Evolutionary conservation across 768 basidiomycete species (phyloP).

Genomic region (Collybiopsis confluens): DNA sequence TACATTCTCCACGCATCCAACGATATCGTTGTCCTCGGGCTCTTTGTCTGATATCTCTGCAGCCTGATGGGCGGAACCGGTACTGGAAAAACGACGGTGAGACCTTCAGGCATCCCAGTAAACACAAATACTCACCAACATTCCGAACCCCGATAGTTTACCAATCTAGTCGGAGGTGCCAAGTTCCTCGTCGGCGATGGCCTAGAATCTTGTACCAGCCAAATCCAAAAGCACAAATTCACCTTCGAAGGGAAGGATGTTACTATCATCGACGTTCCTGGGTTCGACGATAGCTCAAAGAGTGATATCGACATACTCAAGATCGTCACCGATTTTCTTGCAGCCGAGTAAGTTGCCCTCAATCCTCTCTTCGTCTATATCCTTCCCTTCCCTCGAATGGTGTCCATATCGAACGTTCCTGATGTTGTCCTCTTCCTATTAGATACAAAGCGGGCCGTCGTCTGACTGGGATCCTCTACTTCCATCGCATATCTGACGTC

Average conservation of each 20-base stretch:
- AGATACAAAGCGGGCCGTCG: not conserved
- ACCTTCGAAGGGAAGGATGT: conserved; percentile 23
- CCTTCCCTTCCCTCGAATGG: too few species aligned
- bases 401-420: too few species aligned
- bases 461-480: conserved; percentile 38
- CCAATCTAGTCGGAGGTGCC: conserved; percentile 35
- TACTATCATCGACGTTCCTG: conserved; percentile 39
- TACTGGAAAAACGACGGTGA: conserved; percentile 16
- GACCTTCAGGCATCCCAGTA: not conserved
- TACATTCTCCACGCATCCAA: not conserved
- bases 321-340: conserved; percentile 23
- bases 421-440: not conserved
- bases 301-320: conserved; percentile 31
- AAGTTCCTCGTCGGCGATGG: conserved; percentile 30
- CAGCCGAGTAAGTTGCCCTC: conserved; percentile 12
- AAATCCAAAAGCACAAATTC: conserved; percentile 26
- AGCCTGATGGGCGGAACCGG: conserved; percentile 16
- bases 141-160: conserved; percentile 27
- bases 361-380: too few species aligned
- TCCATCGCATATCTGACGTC: conserved; percentile 51
- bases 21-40: too few species aligned
- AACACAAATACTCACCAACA: not conserved
- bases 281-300: conserved; percentile 36
- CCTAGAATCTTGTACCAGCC: conserved; percentile 34
- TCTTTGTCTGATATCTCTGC: not conserved